These are phyloP conservation scores for Leptosphaerulina australis DNA, from an alignment of 2,329 filamentous ascomycete genomes.

Conservation along the genomic window DNA sequence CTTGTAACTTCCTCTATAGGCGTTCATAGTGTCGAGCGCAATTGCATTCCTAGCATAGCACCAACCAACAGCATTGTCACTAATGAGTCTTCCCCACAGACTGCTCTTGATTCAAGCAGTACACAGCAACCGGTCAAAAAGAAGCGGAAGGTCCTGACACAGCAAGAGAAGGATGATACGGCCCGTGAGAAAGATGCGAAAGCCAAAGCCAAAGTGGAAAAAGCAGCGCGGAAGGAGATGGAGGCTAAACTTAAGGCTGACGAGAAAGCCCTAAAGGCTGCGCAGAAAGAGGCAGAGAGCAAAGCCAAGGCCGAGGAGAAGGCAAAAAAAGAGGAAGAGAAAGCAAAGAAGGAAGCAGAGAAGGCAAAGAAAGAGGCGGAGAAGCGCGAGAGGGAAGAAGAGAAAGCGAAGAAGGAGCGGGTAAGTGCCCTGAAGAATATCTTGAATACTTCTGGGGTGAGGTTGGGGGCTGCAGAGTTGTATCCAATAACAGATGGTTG, in stretches of 20 bases:
- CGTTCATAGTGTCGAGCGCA: too few species aligned
- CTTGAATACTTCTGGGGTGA: too few species aligned
- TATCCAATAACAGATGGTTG: constrained; percentile 8
- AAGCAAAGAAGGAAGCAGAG: constrained; percentile 52
- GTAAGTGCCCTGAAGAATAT: constrained; percentile 48
- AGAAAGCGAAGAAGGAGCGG: constrained; percentile 53
- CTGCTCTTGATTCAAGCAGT: constrained; percentile 11
- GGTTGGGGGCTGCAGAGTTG: constrained; percentile 49
- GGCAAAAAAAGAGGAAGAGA: constrained; percentile 54
- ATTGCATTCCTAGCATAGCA: constrained; percentile 16
- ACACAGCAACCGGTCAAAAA: constrained; percentile 49
- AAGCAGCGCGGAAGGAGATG: constrained; percentile 44
- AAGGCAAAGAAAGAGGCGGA: constrained; percentile 44
- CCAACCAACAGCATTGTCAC: constrained; percentile 24
- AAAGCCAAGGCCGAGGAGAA: constrained; percentile 49
- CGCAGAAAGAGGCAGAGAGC: constrained; percentile 45
- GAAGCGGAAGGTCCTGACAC: constrained; percentile 53
- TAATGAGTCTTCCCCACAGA: constrained; percentile 12
- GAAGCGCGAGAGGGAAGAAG: constrained; percentile 47
- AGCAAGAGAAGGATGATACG: constrained; percentile 51
- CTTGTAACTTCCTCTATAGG: too few species aligned
- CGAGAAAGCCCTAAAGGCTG: constrained; percentile 43
- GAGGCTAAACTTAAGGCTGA: constrained; percentile 47
- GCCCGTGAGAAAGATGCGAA: constrained; percentile 48
- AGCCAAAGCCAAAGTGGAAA: constrained; percentile 45